Percentiles rank a stretch among this genome's conserved stretches.
Evolutionary conservation across 805 yeast species (phyloP).

Genomic region (Candida nitratophila): DNA sequence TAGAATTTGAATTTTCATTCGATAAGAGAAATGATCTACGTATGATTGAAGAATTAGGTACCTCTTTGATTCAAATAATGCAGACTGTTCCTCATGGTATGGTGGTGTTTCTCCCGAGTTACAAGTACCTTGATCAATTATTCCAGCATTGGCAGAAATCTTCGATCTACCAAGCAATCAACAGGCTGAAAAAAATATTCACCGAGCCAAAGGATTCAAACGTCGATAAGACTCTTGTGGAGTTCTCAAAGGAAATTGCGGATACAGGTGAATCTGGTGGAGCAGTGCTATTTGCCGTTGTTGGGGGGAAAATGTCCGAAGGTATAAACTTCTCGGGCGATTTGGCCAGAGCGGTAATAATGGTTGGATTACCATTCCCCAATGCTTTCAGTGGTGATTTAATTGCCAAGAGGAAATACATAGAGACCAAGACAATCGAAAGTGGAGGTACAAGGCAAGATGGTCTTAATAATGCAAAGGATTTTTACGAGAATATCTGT

Average conservation of each 20-base stretch:
- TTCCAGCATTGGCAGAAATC: slow-evolving; percentile 44
- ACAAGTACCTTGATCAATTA: slow-evolving; percentile 55
- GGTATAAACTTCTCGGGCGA: slow-evolving; percentile 89
- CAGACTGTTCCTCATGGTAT: slow-evolving; percentile 60
- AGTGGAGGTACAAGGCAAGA: slow-evolving; percentile 39
- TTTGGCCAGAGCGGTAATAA: slow-evolving; percentile 78
- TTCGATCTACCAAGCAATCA: slow-evolving; percentile 23
- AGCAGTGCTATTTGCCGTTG: slow-evolving; percentile 73
- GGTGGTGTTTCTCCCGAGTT: slow-evolving; percentile 83
- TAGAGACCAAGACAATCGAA: slow-evolving; percentile 44
- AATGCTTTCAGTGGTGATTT: slow-evolving; percentile 78
- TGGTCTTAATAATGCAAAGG: slow-evolving; percentile 42
- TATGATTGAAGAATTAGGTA: slow-evolving; percentile 47
- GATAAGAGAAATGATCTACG: slow-evolving; percentile 43
- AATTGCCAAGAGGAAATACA: slow-evolving; percentile 58
- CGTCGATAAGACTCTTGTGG: slow-evolving; percentile 39
- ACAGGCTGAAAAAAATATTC: slow-evolving; percentile 40
- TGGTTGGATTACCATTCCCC: slow-evolving; percentile 89
- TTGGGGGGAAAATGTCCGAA: slow-evolving; percentile 89
- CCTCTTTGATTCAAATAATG: slow-evolving; percentile 34
- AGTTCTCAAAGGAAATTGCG: slow-evolving; percentile 40
- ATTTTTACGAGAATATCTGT: slow-evolving; percentile 75
- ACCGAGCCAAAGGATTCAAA: slow-evolving; percentile 45
- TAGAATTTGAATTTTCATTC: slow-evolving; percentile 58
- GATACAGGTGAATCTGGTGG: slow-evolving; percentile 36